Evolutionary conservation across 176 grass and related monocot genomes (phyloP), one percentile per base, ranked within the genome.

Genomic region (Oryza glaberrima): DNA sequence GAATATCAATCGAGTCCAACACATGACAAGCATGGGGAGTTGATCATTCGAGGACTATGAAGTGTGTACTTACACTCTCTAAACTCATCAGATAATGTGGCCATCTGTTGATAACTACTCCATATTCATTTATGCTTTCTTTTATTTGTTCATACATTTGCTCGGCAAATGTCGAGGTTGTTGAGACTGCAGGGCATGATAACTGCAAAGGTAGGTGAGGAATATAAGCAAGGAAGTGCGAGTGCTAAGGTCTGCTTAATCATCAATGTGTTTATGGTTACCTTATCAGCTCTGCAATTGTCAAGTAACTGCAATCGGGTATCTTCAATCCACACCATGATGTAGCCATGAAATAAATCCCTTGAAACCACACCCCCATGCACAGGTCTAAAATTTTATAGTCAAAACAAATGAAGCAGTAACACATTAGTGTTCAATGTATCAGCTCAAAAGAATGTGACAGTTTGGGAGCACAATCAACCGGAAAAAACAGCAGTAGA

Each of bases 81-180:
- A 98, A 84, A 72, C 70, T 88, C 88, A 98, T 80, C 66, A 95
- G 85, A 85, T 95, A 98, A 38, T 93, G 89, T 83, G 96, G 96
- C 93, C 96, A 98, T 88, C 96, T 92, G 69, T 90, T 95, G 78
- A 95, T 98, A 81, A 98, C 93, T 68, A 98, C 93, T 47, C 91
- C 91, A 56, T 93, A 92, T 82, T 95, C 96, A 70, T 81, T 88
- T 87, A 98, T 95, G 73, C 87, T 86, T 75, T 95, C 89, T 87
- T 81, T 94, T 73, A 98, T 95, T 83, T 94, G 87, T 69, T 95
- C 89, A 63, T 95, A 98, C 76, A 95, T 94, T 66, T 90, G 89
- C 81, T 95, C 96, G 1, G 92, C 89, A 73, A 91, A 94, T 78
- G 89, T 88, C 26, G 96, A 98, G 32, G 87, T 93, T 85, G 91